phyloP scores from a whole-genome alignment of 495 filamentous ascomycete genomes.

The Penicillium daleae region DNA sequence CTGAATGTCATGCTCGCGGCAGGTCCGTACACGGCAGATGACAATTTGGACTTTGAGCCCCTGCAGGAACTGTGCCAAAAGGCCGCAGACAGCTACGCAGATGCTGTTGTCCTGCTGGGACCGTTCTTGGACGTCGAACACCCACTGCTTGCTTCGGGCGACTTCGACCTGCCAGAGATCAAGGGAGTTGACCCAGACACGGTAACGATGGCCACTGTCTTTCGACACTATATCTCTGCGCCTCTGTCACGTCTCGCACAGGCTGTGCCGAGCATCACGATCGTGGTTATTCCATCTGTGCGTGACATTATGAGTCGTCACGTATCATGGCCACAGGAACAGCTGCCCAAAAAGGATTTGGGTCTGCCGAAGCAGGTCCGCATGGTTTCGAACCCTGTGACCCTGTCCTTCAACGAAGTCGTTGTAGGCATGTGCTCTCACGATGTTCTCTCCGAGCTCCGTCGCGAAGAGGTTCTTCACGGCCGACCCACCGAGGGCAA shows the following conservation, averaged over 20 bases:
- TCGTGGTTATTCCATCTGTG: constrained; percentile 82
- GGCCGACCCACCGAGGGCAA: constrained; percentile 59
- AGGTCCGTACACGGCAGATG: constrained; percentile 89
- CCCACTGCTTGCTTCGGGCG: constrained; percentile 82
- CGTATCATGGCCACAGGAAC: constrained; percentile 89
- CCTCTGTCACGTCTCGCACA: constrained; percentile 66
- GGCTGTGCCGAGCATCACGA: constrained; percentile 72
- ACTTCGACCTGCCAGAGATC: constrained; percentile 85
- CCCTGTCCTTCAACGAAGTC: constrained; percentile 81
- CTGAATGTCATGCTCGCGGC: constrained; percentile 77
- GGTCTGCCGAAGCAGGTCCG: constrained; percentile 73
- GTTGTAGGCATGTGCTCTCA: constrained; percentile 78
- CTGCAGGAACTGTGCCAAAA: constrained; percentile 77
- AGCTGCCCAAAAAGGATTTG: constrained; percentile 69
- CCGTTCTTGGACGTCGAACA: constrained; percentile 93
- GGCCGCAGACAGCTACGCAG: constrained; percentile 73
- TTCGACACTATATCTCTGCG: constrained; percentile 75
- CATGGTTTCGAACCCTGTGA: constrained; percentile 86
- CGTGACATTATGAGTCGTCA: constrained; percentile 85
- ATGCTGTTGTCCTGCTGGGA: constrained; percentile 79
- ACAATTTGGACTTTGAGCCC: constrained; percentile 87
- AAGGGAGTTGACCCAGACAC: constrained; percentile 71
- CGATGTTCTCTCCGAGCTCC: constrained; percentile 80
- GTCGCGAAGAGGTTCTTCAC: constrained; percentile 71
- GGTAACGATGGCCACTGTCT: constrained; percentile 78